These are phyloP conservation scores for Neurospora sublineolata DNA, from an alignment of 495 filamentous ascomycete genomes.

Conservation along the genomic window DNA sequence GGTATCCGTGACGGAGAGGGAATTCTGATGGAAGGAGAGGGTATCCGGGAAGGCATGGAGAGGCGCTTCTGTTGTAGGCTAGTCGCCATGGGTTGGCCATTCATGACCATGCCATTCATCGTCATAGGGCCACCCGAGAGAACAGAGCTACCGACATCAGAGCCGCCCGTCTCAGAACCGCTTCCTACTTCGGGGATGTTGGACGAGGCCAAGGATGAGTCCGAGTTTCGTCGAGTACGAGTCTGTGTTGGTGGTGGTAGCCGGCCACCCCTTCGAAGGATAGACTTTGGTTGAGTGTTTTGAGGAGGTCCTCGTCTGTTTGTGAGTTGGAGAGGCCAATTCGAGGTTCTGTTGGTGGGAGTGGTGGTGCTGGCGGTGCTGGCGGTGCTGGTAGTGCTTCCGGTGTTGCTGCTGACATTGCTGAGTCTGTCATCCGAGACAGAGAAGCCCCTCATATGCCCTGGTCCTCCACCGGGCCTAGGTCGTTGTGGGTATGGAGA, in stretches of 20 bases:
- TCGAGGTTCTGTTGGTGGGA: neutral
- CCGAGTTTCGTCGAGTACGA: conserved; percentile 20
- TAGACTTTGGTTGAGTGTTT: conserved; percentile 7
- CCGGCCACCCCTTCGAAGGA: conserved; percentile 14
- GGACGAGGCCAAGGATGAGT: conserved; percentile 23
- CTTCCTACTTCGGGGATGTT: conserved; percentile 17
- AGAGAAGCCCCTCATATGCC: neutral
- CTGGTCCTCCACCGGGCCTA: neutral
- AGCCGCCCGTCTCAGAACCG: conserved; percentile 13
- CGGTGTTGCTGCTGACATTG: neutral
- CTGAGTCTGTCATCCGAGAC: conserved; percentile 11
- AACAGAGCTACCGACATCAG: neutral
- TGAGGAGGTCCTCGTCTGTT: neutral
- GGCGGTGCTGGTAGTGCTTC: conserved; percentile 8
- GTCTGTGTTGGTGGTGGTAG: conserved; percentile 6
- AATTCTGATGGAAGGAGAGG: neutral
- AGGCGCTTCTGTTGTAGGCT: neutral
- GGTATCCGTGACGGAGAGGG: neutral
- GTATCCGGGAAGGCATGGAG: neutral
- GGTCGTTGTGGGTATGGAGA: neutral
- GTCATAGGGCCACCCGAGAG: neutral
- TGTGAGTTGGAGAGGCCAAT: neutral
- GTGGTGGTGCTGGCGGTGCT: conserved; percentile 7
- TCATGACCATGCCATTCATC: neutral
- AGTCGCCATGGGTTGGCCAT: neutral